Evolutionary conservation across 2,329 filamentous ascomycete genomes (phyloP), one percentile per base, ranked within the genome.

Genomic region (Basipetospora chlamydospora): DNA sequence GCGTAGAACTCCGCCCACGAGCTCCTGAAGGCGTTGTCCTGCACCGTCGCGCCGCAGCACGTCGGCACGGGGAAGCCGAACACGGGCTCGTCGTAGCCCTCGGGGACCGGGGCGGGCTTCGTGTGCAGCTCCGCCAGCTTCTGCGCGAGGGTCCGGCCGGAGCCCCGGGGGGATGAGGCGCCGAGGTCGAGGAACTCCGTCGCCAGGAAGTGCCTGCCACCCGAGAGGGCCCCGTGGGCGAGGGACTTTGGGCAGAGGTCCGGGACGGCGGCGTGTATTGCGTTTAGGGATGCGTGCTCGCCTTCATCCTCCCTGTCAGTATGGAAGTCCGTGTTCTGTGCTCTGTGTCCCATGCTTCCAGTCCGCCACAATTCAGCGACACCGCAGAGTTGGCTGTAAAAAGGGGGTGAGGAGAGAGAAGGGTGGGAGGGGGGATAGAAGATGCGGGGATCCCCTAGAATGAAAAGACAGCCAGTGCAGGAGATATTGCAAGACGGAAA

Each of bases 1-100:
- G 80, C 81, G 52, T 84, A 95, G 49, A 96, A 95, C 0, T 84
- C 76, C 1, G 81, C 74, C 88, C 88, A 96, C 9, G 73, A 80
- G 5, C 63, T 58, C 33, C 64, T 70, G 60, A 71, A 93, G 0
- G 59, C 59, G 51, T 95, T 96, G 33, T 85, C 73, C 57, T 95
- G 88, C 28, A 69, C 70, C 6, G 84, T 90, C 31, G 83, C 73
- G 2, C 87, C 87, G 55, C 88, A 95, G 56, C 82, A 94, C 0
- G 87, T 95, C 1, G 80, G 61, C 1, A 80, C 77, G 0, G 82
- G 80, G 50, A 95, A 95, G 3, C 88, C 88, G 46, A 88, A 95
- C 57, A 76, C 63, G 3, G 75, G 73, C 26, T 50, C 63, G 1
- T 66, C 57, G 43, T 70, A 64, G 15, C 72, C 73, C 9, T 68